Evolutionary conservation across 345 rosid genomes (phyloP), one percentile per base, ranked within the genome.

Genomic region (Reutealis trisperma): DNA sequence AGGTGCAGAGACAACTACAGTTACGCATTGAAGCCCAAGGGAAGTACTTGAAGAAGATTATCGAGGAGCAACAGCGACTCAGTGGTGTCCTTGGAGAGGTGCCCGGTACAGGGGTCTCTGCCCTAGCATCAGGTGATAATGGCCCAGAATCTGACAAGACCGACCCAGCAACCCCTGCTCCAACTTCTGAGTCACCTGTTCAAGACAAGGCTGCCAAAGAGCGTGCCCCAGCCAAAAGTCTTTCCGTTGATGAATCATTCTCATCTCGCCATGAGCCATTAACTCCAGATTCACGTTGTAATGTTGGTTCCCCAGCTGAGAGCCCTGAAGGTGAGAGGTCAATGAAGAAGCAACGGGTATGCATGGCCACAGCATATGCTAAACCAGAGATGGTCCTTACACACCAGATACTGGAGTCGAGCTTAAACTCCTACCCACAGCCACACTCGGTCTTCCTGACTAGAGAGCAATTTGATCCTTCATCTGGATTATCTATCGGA

Each of bases 1-100:
- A 96, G 99, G 99, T 96, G 78, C 99, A 96, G 88, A 90, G 96
- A 83, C 99, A 96, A 84, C 87, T 96, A 77, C 99, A 96, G 74
- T 83, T 96, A 78, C 94, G 99, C 68, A 96, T 96, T 79, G 99
- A 96, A 84, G 99, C 98, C 27, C 98, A 93, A 74, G 98, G 98
- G 63, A 92, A 93, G 87, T 96, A 93, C 85, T 83, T 96, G 87
- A 93, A 96, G 88, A 96, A 93, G 91, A 96, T 96, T 82, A 96
- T 96, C 47, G 98, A 96, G 87, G 99, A 96, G 91, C 98, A 96
- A 80, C 97, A 94, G 32, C 88, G 91, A 67, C 90, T 96, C 2
- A 90, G 91, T 74, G 97, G 96, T 59, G 89, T 77, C 61, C 89
- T 93, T 61, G 82, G 84, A 42, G 96, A 96, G 72, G 82, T 81